Evolutionary conservation across 2,329 filamentous ascomycete genomes (phyloP).

Genomic region (Diplodia seriata): DNA sequence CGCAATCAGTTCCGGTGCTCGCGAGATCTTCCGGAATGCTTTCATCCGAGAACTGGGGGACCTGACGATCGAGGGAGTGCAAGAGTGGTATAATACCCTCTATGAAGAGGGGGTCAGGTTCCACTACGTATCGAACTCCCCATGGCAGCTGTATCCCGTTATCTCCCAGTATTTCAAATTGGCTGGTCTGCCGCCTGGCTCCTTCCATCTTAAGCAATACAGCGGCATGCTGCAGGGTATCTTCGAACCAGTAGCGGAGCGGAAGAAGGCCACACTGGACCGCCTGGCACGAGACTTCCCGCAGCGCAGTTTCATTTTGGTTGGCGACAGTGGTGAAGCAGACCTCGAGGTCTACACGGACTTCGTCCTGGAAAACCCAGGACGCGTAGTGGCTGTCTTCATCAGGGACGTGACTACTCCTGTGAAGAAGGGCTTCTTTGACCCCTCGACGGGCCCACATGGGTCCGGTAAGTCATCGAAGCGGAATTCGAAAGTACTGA

Average conservation of each 20-base stretch:
- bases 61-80: slow-evolving; percentile 83
- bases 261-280: slow-evolving; percentile 88
- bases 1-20: slow-evolving; percentile 83
- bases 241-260: slow-evolving; percentile 94
- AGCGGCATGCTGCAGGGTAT: slow-evolving; percentile 97
- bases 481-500: slow-evolving; percentile 32
- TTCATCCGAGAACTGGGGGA: slow-evolving; percentile 87
- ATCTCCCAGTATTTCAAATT: slow-evolving; percentile 83
- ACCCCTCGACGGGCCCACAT: slow-evolving; percentile 60
- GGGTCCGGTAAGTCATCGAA: slow-evolving; percentile 42
- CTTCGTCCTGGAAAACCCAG: slow-evolving; percentile 82
- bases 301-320: slow-evolving; percentile 83
- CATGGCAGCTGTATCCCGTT: slow-evolving; percentile 95
- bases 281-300: slow-evolving; percentile 90
- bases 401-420: slow-evolving; percentile 94
- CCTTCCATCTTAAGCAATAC: slow-evolving; percentile 95
- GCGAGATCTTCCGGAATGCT: slow-evolving; percentile 95
- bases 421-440: slow-evolving; percentile 77
- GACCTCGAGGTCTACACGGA: slow-evolving; percentile 98
- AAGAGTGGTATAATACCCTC: slow-evolving; percentile 85
- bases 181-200: slow-evolving; percentile 82
- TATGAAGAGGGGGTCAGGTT: slow-evolving; percentile 81
- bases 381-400: slow-evolving; percentile 83
- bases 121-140: slow-evolving; percentile 99
- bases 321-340: slow-evolving; percentile 95